Evolutionary conservation across 2,329 filamentous ascomycete genomes (phyloP), one percentile per base, ranked within the genome.

Genomic region (Sarocladiaceae sp.): DNA sequence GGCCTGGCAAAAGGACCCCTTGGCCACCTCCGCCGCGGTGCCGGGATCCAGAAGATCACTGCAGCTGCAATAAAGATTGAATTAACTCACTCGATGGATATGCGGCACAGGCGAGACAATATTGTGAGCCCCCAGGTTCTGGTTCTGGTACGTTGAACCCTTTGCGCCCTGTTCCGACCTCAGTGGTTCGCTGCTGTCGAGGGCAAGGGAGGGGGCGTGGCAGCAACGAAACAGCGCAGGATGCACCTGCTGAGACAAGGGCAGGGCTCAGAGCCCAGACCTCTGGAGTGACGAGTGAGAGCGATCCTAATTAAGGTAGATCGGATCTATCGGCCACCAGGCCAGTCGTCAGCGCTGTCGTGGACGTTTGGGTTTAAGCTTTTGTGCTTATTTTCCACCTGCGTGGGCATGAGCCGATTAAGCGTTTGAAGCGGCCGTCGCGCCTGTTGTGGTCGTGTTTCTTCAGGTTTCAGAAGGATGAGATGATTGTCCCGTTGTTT

Each of bases 301-400:
- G 44, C 44, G 44, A 48, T 48, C 44, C 44, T 48, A 33, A 48
- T 48, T 48, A 48, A 48, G 28, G 44, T 48, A 48, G 44, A 48
- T 48, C 44, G 44, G 44, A 48, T 48, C 44, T 48, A 48, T 48
- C 44, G 44, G 44, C 44, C 44, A 48, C 44, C 31, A 33, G 44
- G 44, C 44, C 44, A 48, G 44, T 48, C 44, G 44, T 48, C 44
- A 48, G 44, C 44, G 44, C 26, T 48, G 44, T 48, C 44, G 44
- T 33, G 44, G 44, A 33, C 44, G 44, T 48, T 48, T 48, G 44
- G 44, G 44, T 48, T 48, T 48, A 48, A 48, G 44, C 44, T 48
- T 48, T 48, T 48, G 44, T 48, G 44, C 44, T 48, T 48, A 48
- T 31, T 48, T 48, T 33, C 44, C 44, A 25, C 44, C n/a, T n/a